phyloP scores from a whole-genome alignment of 257 asterid genomes.

The Sherardia arvensis region DNA sequence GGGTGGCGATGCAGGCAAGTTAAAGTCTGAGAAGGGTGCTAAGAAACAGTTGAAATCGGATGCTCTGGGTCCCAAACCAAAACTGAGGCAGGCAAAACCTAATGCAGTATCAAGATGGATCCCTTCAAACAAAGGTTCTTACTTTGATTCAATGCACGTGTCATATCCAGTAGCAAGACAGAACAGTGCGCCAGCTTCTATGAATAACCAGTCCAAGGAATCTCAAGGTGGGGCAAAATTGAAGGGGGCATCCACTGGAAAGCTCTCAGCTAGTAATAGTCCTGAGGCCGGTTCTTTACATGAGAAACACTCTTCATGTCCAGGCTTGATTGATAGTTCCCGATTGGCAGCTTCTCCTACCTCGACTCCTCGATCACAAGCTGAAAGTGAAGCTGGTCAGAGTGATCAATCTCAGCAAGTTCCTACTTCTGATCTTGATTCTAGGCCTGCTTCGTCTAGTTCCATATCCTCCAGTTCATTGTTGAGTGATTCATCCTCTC shows the following conservation, averaged over 20 bases:
- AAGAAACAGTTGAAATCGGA: constrained; percentile 59
- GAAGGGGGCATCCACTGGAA: constrained; percentile 43
- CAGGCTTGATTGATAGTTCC: constrained; percentile 33
- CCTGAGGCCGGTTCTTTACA: constrained; percentile 27
- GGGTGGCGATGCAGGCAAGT: constrained; percentile 39
- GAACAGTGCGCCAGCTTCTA: constrained; percentile 83
- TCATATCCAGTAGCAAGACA: constrained; percentile 83
- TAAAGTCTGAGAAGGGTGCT: constrained; percentile 49
- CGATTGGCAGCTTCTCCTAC: constrained; percentile 24
- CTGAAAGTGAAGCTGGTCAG: constrained; percentile 29
- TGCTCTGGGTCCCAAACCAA: constrained; percentile 37
- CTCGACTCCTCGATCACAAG: constrained; percentile 21
- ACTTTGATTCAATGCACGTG: constrained; percentile 91
- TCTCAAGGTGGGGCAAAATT: constrained; percentile 46
- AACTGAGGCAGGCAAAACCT: constrained; percentile 69
- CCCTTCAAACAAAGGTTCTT: constrained; percentile 89
- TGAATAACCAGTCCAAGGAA: constrained; percentile 49
- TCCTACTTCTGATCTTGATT: constrained; percentile 2
- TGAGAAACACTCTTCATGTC: constrained; percentile 33
- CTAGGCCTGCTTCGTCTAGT: constrained; percentile 15
- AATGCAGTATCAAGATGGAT: constrained; percentile 89
- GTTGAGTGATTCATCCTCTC: constrained; percentile 14
- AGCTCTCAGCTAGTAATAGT: constrained; percentile 26
- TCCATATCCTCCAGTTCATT: constrained; percentile 12
- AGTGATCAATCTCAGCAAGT: constrained; percentile 17